A percentile compares a stretch with the other conserved stretches of the same genome.
Conservation (phyloP, 2,329 filamentous ascomycete genomes). For the Penicillium sp. region DNA sequence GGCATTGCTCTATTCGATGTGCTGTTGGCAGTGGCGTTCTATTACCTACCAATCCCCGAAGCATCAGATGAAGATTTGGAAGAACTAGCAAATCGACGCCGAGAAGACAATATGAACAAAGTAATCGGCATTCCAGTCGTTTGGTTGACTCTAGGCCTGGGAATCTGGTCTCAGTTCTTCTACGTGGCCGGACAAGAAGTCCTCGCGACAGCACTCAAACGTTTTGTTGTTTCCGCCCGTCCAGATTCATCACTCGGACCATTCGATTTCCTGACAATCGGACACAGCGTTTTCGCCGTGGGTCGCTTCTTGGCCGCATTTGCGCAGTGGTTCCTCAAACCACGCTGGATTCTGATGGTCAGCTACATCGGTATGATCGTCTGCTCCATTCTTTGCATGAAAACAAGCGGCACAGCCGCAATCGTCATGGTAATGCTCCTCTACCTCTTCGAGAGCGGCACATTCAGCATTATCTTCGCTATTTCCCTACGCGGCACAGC, state of each 20-base stretch:
- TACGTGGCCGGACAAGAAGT: conserved; percentile 62
- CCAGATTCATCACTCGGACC: conserved; percentile 32
- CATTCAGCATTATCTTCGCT: conserved; percentile 59
- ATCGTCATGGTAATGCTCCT: conserved; percentile 51
- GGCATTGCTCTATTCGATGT: conserved; percentile 62
- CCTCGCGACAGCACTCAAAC: conserved; percentile 48
- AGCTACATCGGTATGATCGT: conserved; percentile 54
- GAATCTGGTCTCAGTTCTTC: conserved; percentile 56
- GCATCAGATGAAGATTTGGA: conserved; percentile 61
- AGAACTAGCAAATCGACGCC: conserved; percentile 51
- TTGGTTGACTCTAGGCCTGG: conserved; percentile 56
- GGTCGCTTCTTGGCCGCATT: conserved; percentile 58
- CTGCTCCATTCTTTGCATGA: conserved; percentile 53
- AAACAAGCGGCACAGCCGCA: conserved; percentile 44
- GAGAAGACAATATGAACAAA: conserved; percentile 49
- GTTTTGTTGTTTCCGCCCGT: conserved; percentile 44
- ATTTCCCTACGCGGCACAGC: conserved; percentile 59
- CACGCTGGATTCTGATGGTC: conserved; percentile 56
- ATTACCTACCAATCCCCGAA: conserved; percentile 62
- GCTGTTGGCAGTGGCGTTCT: conserved; percentile 57
- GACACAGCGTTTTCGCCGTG: conserved; percentile 57
- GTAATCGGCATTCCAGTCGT: conserved; percentile 50
- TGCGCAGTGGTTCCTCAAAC: conserved; percentile 55
- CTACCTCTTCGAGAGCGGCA: conserved; percentile 60
- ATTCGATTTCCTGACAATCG: conserved; percentile 52